These are phyloP conservation scores for Malassezia sympodialis DNA, from an alignment of 1,284 basidiomycete species.

Conservation along the genomic window DNA sequence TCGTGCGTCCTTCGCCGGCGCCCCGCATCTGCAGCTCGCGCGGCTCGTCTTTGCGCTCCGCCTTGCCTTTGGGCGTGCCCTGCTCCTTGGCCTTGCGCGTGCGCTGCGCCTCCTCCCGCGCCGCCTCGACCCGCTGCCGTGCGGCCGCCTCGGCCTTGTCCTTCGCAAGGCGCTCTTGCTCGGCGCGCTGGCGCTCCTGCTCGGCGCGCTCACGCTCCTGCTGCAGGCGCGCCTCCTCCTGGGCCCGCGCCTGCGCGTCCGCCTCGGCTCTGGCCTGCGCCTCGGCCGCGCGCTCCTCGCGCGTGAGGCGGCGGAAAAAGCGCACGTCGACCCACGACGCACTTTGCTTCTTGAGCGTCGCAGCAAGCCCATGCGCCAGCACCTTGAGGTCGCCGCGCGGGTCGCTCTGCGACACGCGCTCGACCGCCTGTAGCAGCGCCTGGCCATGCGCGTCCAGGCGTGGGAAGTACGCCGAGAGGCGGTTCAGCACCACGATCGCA, in stretches of 20 bases:
- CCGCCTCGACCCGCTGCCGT: neutral
- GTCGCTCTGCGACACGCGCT: conserved; percentile 26
- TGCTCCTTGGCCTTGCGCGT: neutral
- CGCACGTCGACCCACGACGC: conserved; percentile 23
- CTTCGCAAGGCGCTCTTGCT: neutral
- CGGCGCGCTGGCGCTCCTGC: neutral
- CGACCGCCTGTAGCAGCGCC: conserved; percentile 27
- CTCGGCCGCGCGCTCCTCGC: conserved; percentile 3
- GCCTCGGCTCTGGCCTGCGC: neutral
- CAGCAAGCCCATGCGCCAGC: conserved; percentile 40
- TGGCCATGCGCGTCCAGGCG: conserved; percentile 28
- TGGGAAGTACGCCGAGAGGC: conserved; percentile 35
- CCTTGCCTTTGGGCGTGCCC: neutral
- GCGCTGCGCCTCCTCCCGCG: neutral
- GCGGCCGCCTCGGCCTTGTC: neutral
- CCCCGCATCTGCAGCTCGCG: conserved; percentile 2
- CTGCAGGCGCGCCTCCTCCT: neutral
- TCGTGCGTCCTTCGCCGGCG: neutral
- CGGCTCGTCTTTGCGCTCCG: neutral
- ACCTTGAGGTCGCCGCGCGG: conserved; percentile 42
- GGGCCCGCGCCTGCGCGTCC: neutral
- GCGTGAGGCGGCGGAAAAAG: conserved; percentile 9
- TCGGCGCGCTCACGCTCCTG: neutral
- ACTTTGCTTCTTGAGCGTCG: conserved; percentile 37
- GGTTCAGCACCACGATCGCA: conserved; percentile 42